phyloP scores from a whole-genome alignment of 345 rosid genomes.

The Dimocarpus longan region DNA sequence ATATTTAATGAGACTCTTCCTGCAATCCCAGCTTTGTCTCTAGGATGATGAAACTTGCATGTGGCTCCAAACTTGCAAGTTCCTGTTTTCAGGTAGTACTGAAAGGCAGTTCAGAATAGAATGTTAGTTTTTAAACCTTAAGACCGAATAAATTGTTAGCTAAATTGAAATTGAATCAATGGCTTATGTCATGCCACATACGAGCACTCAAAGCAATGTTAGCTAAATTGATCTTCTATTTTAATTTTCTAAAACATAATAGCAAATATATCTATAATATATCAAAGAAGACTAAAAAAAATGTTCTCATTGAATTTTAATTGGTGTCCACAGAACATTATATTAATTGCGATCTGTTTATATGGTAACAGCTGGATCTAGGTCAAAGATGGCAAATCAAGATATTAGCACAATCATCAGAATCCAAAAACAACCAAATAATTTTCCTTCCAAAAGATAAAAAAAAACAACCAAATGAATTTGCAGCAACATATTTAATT shows the following conservation, averaged over 20 bases:
- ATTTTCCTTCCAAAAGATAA: not conserved
- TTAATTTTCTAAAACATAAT: not conserved
- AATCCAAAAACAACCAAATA: not conserved
- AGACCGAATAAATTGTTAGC: no score
- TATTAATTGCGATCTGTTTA: not conserved
- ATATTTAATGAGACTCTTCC: conserved; percentile 88
- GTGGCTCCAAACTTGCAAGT: conserved; percentile 99
- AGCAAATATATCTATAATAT: not conserved
- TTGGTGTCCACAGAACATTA: not conserved
- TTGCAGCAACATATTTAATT: not conserved
- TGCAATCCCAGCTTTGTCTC: conserved; percentile 91
- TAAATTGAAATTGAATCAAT: not conserved
- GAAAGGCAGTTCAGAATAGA: conserved; percentile 35
- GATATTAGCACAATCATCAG: not conserved
- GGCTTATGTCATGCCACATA: not conserved
- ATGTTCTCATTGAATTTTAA: not conserved
- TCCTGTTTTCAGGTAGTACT: conserved; percentile 98
- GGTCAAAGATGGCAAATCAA: not conserved
- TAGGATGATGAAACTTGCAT: conserved; percentile 99
- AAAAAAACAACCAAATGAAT: not conserved
- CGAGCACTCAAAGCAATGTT: not conserved
- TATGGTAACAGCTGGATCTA: not conserved
- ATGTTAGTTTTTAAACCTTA: conserved; percentile 20
- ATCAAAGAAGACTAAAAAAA: not conserved
- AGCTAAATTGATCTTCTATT: not conserved